phyloP scores from a whole-genome alignment of 1,284 basidiomycete genomes.

The Ceratobasidium sp. region DNA sequence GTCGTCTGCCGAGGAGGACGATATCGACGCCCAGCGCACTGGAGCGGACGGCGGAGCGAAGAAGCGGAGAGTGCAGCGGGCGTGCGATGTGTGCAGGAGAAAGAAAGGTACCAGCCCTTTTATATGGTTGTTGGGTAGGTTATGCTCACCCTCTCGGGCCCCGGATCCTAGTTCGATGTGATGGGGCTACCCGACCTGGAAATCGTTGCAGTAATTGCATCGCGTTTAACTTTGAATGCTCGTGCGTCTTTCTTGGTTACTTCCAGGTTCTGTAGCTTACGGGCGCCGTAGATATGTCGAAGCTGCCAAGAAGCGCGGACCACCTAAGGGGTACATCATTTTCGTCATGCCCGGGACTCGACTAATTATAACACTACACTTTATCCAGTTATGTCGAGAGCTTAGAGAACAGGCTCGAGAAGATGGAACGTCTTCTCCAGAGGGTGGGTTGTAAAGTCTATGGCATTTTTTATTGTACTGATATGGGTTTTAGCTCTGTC shows the following conservation, averaged over 20 bases:
- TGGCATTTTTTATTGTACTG: conserved; percentile 45
- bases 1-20: conserved; percentile 67
- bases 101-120: conserved; percentile 65
- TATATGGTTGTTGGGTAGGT: neutral
- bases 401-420: conserved; percentile 77
- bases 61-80: conserved; percentile 53
- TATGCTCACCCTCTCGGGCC: conserved; percentile 20
- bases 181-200: conserved; percentile 45
- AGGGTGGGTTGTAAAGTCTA: conserved; percentile 59
- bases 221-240: conserved; percentile 79
- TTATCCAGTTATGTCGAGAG: conserved; percentile 74
- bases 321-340: conserved; percentile 79
- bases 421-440: conserved; percentile 76
- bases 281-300: conserved; percentile 71
- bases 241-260: conserved; percentile 65
- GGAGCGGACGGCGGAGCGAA: conserved; percentile 46
- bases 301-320: conserved; percentile 84
- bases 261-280: conserved; percentile 7
- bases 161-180: conserved; percentile 46
- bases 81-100: conserved; percentile 79
- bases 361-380: conserved; percentile 32
- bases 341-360: conserved; percentile 45
- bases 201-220: conserved; percentile 84
- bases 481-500: conserved; percentile 67
- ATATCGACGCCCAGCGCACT: conserved; percentile 57